A percentile compares a stretch with the other conserved stretches of the same genome.
These are phyloP conservation scores for Tephrocybe rancida DNA, from an alignment of 768 basidiomycete species.

Conservation along the genomic window DNA sequence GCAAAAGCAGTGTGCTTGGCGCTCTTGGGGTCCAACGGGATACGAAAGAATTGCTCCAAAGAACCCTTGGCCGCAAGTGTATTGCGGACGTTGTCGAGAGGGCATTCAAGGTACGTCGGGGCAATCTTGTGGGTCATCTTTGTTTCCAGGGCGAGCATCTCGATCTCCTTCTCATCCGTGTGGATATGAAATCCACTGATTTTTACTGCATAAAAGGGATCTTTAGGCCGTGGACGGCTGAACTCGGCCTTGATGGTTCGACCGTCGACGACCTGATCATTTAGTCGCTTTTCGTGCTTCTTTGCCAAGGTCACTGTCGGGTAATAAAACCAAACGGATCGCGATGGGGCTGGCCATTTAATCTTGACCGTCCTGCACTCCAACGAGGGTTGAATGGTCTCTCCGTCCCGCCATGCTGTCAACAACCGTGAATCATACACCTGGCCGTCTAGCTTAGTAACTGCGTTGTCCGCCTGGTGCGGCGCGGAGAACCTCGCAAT, in stretches of 20 bases:
- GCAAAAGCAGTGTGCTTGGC: constrained; percentile 44
- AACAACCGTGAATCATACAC: constrained; percentile 25
- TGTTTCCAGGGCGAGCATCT: constrained; percentile 30
- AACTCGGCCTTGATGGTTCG: constrained; percentile 42
- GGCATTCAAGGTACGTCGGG: constrained; percentile 35
- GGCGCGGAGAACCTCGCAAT: constrained; percentile 30
- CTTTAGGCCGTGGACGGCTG: constrained; percentile 31
- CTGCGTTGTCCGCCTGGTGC: constrained; percentile 34
- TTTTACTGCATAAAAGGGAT: constrained; percentile 43
- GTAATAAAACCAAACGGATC: constrained; percentile 51
- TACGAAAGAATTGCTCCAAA: constrained; percentile 40
- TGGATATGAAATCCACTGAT: constrained; percentile 44
- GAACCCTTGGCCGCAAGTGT: constrained; percentile 36
- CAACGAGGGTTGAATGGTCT: constrained; percentile 9
- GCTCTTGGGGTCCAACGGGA: constrained; percentile 31
- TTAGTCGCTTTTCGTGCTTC: constrained; percentile 37
- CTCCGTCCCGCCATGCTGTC: constrained; percentile 27
- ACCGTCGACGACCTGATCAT: constrained; percentile 39
- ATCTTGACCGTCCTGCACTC: constrained; percentile 37
- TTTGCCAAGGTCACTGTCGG: constrained; percentile 43
- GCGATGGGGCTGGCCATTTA: constrained; percentile 45
- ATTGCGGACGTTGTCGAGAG: constrained; percentile 33
- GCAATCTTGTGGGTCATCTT: constrained; percentile 30
- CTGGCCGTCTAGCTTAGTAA: constrained; percentile 32
- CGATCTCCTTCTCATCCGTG: constrained; percentile 31